Base-by-base conservation (phyloP, 1,139 yeast genomes). In the Meyerozyma carpophila region DNA sequence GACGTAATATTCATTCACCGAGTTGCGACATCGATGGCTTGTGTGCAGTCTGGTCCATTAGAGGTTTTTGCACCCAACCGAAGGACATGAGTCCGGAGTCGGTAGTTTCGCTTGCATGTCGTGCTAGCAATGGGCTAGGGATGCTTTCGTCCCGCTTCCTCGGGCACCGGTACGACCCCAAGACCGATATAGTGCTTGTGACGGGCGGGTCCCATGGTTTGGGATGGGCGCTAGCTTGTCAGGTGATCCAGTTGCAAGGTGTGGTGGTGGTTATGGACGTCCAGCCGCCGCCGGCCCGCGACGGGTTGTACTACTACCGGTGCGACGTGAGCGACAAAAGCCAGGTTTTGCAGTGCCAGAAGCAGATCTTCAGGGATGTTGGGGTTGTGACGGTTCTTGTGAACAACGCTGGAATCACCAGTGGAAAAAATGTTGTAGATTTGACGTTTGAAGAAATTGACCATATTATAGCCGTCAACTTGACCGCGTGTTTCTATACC, bases 201-300 rank as follows among this genome's bases (percentile, higher is more conserved):
- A 90, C 97, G 0, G 97, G 97, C 1, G 97, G 96, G 0, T 58
- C 77, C 2, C 66, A 79, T 0, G 97, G 97, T 0, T 67, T 91
- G 21, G 97, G 97, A 0, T 64, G 63, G 39, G 85, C 80, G 46
- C 51, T 90, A n/a, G 86, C 75, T 0, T 49, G 52, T 14, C 57
- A 58, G 34, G 73, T 88, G 44, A 61, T 63, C 4, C 49, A 50
- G n/a, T 56, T 54, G 9, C 67, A 70, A 8, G 74, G 75, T 1
- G 70, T 58, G 26, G 83, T 87, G 0, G 77, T 86, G 1, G 84
- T 84, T 0, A 65, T 88, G 36, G 97, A 91, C 54, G 51, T 86
- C 1, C 49, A 47, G 1, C 86, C 89, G 1, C 26, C 46, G 5
- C 50, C 11, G 43, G 59, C 62, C 5, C 58, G 63, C 1, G 55